phyloP scores from a whole-genome alignment of 805 yeast genomes.

The Yamadazyma sp. region DNA sequence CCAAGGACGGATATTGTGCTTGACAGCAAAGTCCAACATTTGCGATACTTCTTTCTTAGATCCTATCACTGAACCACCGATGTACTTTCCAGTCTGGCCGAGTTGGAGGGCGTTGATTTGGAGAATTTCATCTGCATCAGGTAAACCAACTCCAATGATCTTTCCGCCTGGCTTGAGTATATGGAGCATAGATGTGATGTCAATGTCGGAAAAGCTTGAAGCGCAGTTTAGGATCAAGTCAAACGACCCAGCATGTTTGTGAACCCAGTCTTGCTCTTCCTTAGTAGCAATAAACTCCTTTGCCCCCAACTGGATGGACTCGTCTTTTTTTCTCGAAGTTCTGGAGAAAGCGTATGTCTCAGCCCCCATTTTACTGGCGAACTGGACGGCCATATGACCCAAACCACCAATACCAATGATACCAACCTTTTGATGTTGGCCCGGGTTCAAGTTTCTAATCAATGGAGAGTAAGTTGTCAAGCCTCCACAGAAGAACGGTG shows the following conservation, averaged over 20 bases:
- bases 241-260: slow-evolving; percentile 31
- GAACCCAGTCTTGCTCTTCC: slow-evolving; percentile 45
- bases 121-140: slow-evolving; percentile 23
- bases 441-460: slow-evolving; percentile 40
- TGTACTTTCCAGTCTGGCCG: slow-evolving; percentile 24
- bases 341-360: slow-evolving; percentile 57
- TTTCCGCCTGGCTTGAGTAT: slow-evolving; percentile 24
- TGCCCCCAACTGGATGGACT: slow-evolving; percentile 35
- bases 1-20: slow-evolving; percentile 34
- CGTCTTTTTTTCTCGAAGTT: slow-evolving; percentile 30
- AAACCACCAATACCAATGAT: slow-evolving; percentile 67
- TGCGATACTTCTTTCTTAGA: slow-evolving; percentile 33
- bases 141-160: slow-evolving; percentile 29
- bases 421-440: slow-evolving; percentile 39
- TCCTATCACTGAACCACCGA: slow-evolving; percentile 35
- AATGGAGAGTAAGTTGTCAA: slow-evolving; percentile 54
- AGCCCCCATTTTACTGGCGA: slow-evolving; percentile 63
- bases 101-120: slow-evolving; percentile 23
- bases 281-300: slow-evolving; percentile 47
- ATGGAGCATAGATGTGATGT: slow-evolving; percentile 45
- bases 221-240: slow-evolving; percentile 58
- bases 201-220: slow-evolving; percentile 49
- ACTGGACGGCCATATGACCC: slow-evolving; percentile 62
- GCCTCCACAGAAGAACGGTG: slow-evolving; percentile 59
- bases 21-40: slow-evolving; percentile 39